phyloP scores from a whole-genome alignment of 2,329 filamentous ascomycete species.

The Venturiaceae sp. region DNA sequence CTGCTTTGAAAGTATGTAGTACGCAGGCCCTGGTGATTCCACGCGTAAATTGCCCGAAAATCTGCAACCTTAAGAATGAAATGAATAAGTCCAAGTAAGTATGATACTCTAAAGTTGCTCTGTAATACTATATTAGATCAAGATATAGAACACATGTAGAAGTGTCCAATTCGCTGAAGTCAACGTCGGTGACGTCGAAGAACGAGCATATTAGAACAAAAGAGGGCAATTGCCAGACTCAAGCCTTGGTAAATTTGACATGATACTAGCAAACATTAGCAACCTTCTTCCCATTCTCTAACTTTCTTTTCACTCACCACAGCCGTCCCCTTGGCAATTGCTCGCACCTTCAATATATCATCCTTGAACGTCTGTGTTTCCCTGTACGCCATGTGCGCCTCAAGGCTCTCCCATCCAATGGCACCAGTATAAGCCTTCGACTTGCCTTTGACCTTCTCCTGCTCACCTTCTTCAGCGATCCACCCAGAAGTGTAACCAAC shows the following conservation, averaged over 20 bases:
- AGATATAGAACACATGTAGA: too few relatives aligned
- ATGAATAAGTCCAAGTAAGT: too few relatives aligned
- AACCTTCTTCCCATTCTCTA: neutral
- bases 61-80: too few relatives aligned
- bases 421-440: slow-evolving; percentile 33
- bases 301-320: slow-evolving; percentile 18
- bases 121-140: too few relatives aligned
- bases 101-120: too few relatives aligned
- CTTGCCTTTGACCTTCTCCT: slow-evolving; percentile 17
- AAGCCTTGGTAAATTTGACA: neutral
- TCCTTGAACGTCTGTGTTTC: slow-evolving; percentile 35
- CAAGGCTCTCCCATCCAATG: slow-evolving; percentile 43
- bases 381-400: slow-evolving; percentile 37
- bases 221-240: too few relatives aligned
- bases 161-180: too few relatives aligned
- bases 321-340: slow-evolving; percentile 30
- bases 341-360: slow-evolving; percentile 30
- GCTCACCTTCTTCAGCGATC: slow-evolving; percentile 21
- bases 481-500: slow-evolving; percentile 22
- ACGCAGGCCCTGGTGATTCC: too few relatives aligned
- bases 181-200: too few relatives aligned
- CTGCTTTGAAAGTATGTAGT: too few relatives aligned
- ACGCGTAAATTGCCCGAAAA: too few relatives aligned
- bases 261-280: neutral
- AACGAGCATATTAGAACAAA: too few relatives aligned